Base-by-base conservation (phyloP, 2,329 filamentous ascomycete species). In the Penicillium psychrosexuale region DNA sequence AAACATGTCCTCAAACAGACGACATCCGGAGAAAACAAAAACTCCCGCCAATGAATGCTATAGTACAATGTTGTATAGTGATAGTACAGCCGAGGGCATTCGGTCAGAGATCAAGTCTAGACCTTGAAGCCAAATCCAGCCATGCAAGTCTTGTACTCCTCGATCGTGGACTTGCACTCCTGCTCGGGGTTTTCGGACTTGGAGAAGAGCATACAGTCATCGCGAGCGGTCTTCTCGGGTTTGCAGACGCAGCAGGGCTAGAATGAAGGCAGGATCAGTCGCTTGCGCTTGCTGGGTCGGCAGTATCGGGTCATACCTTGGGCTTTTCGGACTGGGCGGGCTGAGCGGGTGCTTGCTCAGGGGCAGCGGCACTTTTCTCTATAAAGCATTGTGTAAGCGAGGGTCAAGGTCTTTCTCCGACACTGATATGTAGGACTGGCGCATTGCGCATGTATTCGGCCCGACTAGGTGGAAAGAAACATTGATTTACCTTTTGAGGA, bases 161-260 rank as follows among this genome's bases (percentile, higher is more conserved):
- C 84, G 61, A 99, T 89, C 59, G 90, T 82, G 47, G 86, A 83
- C 74, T 86, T 83, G 82, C 94, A 99, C 68, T 95, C 91, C 66
- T 90, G 84, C 11, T 68, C 62, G 37, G 94, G 90, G 70, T 97
- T 88, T 69, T 87, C 82, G 58, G 89, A 82, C 60, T 84, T 91
- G 53, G 91, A 96, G 80, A 97, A 97, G 53, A 99, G 89, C 93
- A 99, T 97, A 81, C 94, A 99, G 77, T 99, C 92, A 78, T 99
- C 94, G 61, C 94, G 90, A 65, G 83, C 83, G 37, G 90, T 82
- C 76, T 99, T 99, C 75, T 99, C 91, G 42, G 94, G 85, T 72
- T 92, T 97, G 84, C 94, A 99, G 30, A 97, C 94, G 73, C 94
- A 97, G 83, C 94, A 97, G 40, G 93, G 93, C 91, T 97, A 51